phyloP scores from a whole-genome alignment of 306 rosid species.

The Pterocarpus macrocarpus region DNA sequence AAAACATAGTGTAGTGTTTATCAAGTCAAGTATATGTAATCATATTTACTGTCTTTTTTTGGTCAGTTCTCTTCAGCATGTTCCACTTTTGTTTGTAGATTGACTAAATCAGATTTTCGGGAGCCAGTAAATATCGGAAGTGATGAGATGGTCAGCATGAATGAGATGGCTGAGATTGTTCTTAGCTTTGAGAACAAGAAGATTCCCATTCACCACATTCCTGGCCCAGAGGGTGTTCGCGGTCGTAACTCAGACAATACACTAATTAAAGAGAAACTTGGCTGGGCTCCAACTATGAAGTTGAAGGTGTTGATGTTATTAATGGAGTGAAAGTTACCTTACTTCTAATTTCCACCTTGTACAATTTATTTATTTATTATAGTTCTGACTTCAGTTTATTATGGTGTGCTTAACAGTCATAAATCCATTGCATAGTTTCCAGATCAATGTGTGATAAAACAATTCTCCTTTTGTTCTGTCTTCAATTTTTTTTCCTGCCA shows the following conservation, averaged over 20 bases:
- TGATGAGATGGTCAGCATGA: conserved; percentile 99
- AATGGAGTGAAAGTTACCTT: not conserved
- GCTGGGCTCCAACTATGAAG: conserved; percentile 98
- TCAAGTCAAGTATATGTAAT: not conserved
- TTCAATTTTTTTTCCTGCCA: not conserved
- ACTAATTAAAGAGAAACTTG: conserved; percentile 95
- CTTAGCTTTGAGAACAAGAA: conserved; percentile 88
- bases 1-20: not conserved
- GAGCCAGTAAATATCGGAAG: conserved; percentile 99
- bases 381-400: not conserved
- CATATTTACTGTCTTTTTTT: conserved; percentile 14
- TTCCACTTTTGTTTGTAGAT: conserved; percentile 53
- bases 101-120: conserved; percentile 95
- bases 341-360: not conserved
- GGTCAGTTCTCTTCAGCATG: not conserved
- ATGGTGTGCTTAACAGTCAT: not conserved
- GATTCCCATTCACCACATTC: conserved; percentile 90
- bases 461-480: conserved; percentile 13
- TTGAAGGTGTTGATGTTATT: conserved; percentile 74
- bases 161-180: conserved; percentile 98
- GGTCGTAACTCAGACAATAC: conserved; percentile 99
- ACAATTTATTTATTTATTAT: not conserved
- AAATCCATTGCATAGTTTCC: not conserved
- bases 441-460: conserved; percentile 1
- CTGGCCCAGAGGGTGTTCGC: conserved; percentile 99